A percentile compares a stretch with the other conserved stretches of the same genome.
Evolutionary conservation across 1,139 yeast genomes (phyloP).

Genomic region (Nakaseomyces uthaithaninus): DNA sequence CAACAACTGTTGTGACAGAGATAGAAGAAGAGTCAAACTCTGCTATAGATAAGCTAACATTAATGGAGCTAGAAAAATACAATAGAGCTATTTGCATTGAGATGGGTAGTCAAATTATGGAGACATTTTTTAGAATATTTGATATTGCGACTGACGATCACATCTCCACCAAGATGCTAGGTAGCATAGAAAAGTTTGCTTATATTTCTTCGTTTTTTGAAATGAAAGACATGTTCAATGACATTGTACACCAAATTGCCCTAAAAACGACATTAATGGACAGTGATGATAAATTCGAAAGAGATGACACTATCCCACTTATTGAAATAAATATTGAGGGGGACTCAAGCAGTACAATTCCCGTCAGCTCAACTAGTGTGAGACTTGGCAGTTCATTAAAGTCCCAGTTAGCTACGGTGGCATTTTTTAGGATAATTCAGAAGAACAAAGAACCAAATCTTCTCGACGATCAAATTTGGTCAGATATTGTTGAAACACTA

Average conservation of each 20-base stretch:
- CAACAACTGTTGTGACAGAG: constrained; percentile 35
- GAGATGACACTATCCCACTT: constrained; percentile 26
- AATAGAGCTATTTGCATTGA: constrained; percentile 64
- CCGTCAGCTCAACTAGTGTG: constrained; percentile 75
- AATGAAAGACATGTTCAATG: constrained; percentile 51
- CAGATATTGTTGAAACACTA: constrained; percentile 49
- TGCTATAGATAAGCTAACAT: constrained; percentile 24
- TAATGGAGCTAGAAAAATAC: constrained; percentile 38
- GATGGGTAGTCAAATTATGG: constrained; percentile 53
- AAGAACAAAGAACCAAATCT: constrained; percentile 37
- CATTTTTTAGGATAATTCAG: constrained; percentile 67
- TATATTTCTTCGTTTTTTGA: constrained; percentile 62
- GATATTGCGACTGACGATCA: constrained; percentile 87
- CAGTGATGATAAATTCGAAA: constrained; percentile 1
- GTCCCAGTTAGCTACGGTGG: constrained; percentile 83
- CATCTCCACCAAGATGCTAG: constrained; percentile 75
- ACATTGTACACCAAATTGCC: constrained; percentile 53
- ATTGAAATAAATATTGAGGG: constrained; percentile 41
- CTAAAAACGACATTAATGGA: constrained; percentile 46
- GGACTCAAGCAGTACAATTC: constrained; percentile 18
- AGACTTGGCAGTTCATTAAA: constrained; percentile 85
- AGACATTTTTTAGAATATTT: constrained; percentile 67
- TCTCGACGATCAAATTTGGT: constrained; percentile 45
- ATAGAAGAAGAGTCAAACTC: constrained; percentile 20
- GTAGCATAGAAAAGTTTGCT: constrained; percentile 80